phyloP scores from a whole-genome alignment of 306 rosid species.

The Corylus americana region DNA sequence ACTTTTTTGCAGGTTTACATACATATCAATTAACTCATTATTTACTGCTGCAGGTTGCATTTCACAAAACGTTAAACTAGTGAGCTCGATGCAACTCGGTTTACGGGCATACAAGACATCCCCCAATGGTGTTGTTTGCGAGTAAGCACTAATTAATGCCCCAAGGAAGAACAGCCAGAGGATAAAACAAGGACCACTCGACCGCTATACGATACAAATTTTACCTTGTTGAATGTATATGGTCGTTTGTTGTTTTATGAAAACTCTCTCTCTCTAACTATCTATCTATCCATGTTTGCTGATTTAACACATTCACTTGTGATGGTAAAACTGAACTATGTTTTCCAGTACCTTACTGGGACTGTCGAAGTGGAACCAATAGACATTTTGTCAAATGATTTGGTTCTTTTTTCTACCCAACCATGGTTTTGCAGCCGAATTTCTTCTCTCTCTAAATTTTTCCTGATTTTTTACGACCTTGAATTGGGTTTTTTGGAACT shows the following conservation, averaged over 20 bases:
- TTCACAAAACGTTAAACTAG: conserved; percentile 79
- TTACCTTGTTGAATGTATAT: background rate
- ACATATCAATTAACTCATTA: background rate
- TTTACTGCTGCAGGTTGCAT: conserved; percentile 72
- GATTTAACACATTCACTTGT: background rate
- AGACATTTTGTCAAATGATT: background rate
- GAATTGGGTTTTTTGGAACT: too few species aligned
- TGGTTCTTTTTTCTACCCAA: background rate
- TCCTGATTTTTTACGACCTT: background rate
- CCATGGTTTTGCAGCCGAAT: background rate
- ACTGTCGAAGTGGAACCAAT: background rate
- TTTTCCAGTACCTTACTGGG: background rate
- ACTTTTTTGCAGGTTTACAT: background rate
- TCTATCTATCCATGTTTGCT: background rate
- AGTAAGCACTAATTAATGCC: background rate
- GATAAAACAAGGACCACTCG: background rate
- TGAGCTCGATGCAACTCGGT: conserved; percentile 9
- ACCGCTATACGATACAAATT: background rate
- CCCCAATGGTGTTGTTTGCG: background rate
- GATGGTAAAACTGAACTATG: background rate
- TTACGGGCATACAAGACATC: background rate
- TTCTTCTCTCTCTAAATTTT: too few species aligned
- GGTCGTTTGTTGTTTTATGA: background rate
- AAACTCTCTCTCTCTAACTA: too few species aligned
- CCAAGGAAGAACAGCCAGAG: background rate